Evolutionary conservation across 2,329 filamentous ascomycete genomes (phyloP).

Genomic region (Cladophialophora immunda): DNA sequence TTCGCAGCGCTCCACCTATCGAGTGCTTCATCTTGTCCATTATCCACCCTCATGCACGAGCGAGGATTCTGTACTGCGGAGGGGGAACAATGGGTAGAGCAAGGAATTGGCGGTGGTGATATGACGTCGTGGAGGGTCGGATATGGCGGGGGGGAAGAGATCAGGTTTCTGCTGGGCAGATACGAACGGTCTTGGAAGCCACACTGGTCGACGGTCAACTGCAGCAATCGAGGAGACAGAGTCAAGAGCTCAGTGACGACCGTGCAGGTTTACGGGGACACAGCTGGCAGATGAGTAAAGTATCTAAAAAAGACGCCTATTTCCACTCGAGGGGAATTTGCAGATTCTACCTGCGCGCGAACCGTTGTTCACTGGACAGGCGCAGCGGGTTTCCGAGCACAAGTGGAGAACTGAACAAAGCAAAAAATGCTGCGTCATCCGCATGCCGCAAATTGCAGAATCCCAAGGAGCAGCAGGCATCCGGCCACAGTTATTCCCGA

Average conservation of each 20-base stretch:
- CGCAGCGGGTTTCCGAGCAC: background rate
- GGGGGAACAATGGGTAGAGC: slow-evolving; percentile 8
- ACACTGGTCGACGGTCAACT: background rate
- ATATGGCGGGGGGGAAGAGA: slow-evolving; percentile 11
- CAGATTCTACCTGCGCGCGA: background rate
- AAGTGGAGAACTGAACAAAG: slow-evolving; percentile 12
- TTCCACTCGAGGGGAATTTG: slow-evolving; percentile 2
- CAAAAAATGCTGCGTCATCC: slow-evolving; percentile 18
- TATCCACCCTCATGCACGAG: slow-evolving; percentile 17
- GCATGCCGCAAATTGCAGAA: background rate
- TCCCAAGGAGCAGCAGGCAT: background rate
- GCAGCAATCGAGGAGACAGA: background rate
- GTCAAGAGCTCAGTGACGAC: background rate
- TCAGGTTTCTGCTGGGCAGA: background rate
- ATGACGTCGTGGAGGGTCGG: slow-evolving; percentile 32
- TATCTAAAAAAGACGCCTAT: slow-evolving; percentile 2
- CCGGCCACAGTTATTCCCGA: background rate
- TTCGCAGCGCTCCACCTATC: slow-evolving; percentile 38
- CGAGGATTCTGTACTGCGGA: slow-evolving; percentile 10
- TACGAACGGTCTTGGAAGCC: background rate
- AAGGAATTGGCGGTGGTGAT: slow-evolving; percentile 7
- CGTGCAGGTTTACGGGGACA: background rate
- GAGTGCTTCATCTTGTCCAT: slow-evolving; percentile 39
- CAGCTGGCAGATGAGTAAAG: slow-evolving; percentile 6
- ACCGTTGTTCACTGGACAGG: slow-evolving; percentile 1